Evolutionary conservation across 2,329 filamentous ascomycete species (phyloP).

Genomic region (Paracorniculantispora psalliotae): DNA sequence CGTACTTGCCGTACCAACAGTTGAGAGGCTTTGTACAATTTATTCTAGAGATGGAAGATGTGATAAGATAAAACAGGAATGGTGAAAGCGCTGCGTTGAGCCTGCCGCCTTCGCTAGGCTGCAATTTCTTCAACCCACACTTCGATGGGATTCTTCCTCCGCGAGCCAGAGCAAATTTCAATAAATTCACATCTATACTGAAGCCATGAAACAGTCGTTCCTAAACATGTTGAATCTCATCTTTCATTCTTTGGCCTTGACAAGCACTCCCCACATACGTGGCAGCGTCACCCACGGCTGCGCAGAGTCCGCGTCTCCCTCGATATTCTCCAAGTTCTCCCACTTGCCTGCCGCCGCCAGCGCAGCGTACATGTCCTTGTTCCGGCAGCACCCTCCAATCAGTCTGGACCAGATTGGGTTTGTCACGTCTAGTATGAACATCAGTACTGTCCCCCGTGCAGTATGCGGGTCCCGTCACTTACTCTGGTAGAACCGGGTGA

Average conservation of each 20-base stretch:
- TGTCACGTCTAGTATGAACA: conserved; percentile 20
- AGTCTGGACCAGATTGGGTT: conserved; percentile 28
- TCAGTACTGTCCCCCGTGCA: conserved; percentile 10
- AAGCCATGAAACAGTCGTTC: too few relatives aligned
- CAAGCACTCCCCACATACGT: conserved; percentile 27
- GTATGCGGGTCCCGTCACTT: conserved; percentile 11
- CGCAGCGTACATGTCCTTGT: conserved; percentile 23
- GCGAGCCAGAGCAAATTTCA: too few relatives aligned
- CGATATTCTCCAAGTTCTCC: conserved; percentile 27
- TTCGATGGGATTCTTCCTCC: too few relatives aligned
- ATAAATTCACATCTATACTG: too few relatives aligned
- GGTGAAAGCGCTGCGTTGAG: too few relatives aligned
- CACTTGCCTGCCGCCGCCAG: conserved; percentile 27
- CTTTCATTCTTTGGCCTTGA: conserved; percentile 17
- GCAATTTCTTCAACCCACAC: too few relatives aligned
- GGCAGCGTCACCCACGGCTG: conserved; percentile 26
- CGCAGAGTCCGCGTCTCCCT: conserved; percentile 18
- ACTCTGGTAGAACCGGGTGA: conserved; percentile 29
- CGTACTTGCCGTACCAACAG: too few relatives aligned
- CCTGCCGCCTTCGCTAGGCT: too few relatives aligned
- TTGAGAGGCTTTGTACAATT: too few relatives aligned
- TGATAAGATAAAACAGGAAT: too few relatives aligned
- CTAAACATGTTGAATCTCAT: too few relatives aligned
- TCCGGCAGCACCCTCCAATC: conserved; percentile 27
- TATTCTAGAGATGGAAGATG: too few relatives aligned